Percentiles rank a stretch among this genome's conserved stretches.
phyloP scores from a whole-genome alignment of 441 rosid species.

The Aleurites moluccanus region DNA sequence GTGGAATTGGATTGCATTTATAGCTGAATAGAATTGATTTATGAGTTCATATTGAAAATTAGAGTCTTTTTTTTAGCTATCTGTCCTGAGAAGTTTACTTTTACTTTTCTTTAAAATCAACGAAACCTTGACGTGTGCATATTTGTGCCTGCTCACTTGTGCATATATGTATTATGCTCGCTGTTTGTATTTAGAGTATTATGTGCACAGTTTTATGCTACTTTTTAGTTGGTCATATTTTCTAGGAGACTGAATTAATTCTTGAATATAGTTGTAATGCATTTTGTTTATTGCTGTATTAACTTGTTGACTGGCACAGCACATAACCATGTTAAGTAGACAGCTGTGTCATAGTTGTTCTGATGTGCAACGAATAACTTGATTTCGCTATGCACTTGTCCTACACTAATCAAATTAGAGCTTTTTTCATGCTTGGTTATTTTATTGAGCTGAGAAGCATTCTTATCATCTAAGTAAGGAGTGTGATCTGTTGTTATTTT shows the following conservation, averaged over 20 bases:
- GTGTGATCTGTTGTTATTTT: neutral
- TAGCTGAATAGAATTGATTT: neutral
- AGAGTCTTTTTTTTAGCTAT: neutral
- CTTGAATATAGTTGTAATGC: neutral
- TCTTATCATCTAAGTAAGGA: neutral
- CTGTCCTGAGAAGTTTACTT: neutral
- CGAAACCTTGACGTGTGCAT: neutral
- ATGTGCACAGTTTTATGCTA: neutral
- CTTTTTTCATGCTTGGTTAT: neutral
- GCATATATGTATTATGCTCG: neutral
- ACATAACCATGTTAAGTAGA: neutral
- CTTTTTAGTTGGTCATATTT: neutral
- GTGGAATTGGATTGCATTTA: slow-evolving; percentile 5
- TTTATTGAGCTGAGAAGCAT: neutral
- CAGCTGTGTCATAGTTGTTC: neutral
- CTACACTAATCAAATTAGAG: neutral
- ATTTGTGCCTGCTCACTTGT: neutral
- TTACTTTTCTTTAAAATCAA: slow-evolving; percentile 4
- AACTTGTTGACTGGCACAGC: neutral
- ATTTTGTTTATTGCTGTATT: neutral
- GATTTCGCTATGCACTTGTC: neutral
- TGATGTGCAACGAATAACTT: neutral
- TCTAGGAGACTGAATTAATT: neutral
- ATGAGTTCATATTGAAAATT: slow-evolving; percentile 14
- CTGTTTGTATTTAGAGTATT: neutral